Base-by-base conservation (phyloP, 83 land plant species). In the Picea abies region DNA sequence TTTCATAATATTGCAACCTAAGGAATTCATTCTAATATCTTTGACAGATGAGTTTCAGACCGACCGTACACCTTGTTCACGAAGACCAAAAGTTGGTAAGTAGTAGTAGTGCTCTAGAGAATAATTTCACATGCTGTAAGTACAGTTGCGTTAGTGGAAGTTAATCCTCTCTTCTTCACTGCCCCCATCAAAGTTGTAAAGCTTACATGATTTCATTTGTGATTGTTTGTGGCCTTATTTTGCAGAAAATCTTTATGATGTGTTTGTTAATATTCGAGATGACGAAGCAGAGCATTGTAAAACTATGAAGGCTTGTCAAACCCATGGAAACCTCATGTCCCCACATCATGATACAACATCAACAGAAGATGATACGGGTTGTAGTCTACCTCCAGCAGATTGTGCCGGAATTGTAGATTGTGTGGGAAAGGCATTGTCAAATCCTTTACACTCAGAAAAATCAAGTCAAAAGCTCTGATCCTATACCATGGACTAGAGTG, bases 231-330 rank as follows among this genome's bases (percentile, higher is more conserved):
- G 60, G 15, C 29, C 10, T 15, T 82, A 6, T 26, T 16, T 83
- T 88, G 41, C 93, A 96, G 99, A 97, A 63, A 97, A 94, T 65
- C 83, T 97, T 83, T 97, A 97, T 62, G 99, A 97, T 77, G 98
- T 95, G 15, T 97, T 97, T 87, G 47, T 90, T 35, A 97, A 97
- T 83, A 91, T 97, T 44, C 89, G 99, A 77, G 98, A 97, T 35
- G 99, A 97, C 84, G 99, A 97, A 88, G 96, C 91, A 17, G 96
- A 97, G 77, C 99, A 97, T 73, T 95, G 98, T 82, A 97, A 97
- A 91, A 97, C 99, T 25, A 97, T 97, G 99, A 84, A 83, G 85
- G 96, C 96, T 68, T 97, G 99, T 68, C 99, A 97, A 78, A 90
- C 88, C 35, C 96, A 89, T 77, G 98, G 98, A 7, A 90, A 81